Evolutionary conservation across 1,284 basidiomycete species (phyloP), one percentile per base, ranked within the genome.

Genomic region (Cerrena zonata): DNA sequence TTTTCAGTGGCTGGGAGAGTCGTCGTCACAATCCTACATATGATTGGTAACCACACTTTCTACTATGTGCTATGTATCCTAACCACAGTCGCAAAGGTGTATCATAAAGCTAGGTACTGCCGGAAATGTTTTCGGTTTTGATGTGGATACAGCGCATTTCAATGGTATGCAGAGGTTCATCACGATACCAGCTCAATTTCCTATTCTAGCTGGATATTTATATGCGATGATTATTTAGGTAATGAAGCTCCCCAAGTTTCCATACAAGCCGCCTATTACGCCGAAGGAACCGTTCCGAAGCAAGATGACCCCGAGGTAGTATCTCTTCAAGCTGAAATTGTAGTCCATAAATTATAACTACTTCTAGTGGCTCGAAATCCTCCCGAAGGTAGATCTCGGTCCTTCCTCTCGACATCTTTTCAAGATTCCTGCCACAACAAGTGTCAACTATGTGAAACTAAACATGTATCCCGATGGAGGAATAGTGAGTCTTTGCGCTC

Each of bases 381-480:
- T 95, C 7, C 84, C 91, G 0, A 82, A 75, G 60, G 82, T 84
- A 2, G 69, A 79, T 40, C 74, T 95, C 27, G 91, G 91, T 1
- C 94, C 94, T 3, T 84, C 79, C 56, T 84, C 86, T 27, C 80
- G 88, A 48, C 94, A 98, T 67, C 76, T 97, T 27, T 97, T 95
- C 75, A 79, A 79, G 40, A 76, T 92, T 45, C 66, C 80, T 15
- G 68, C 78, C 2, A 78, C 82, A 1, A 45, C 68, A 3, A 67
- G 72, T 2, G 72, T 82, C 59, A 94, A 88, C 56, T 91, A 90
- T 64, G 82, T 98, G 56, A 96, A 92, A 69, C 79, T 98, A 39
- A 87, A 89, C 61, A 95, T 96, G 85, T 93, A 94, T 67, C 95
- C 95, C 1, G 95, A 99, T 65, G 96, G 95, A 43, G 95, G 95